phyloP scores from a whole-genome alignment of 768 basidiomycete genomes.

The Agrocybe chaxingu region DNA sequence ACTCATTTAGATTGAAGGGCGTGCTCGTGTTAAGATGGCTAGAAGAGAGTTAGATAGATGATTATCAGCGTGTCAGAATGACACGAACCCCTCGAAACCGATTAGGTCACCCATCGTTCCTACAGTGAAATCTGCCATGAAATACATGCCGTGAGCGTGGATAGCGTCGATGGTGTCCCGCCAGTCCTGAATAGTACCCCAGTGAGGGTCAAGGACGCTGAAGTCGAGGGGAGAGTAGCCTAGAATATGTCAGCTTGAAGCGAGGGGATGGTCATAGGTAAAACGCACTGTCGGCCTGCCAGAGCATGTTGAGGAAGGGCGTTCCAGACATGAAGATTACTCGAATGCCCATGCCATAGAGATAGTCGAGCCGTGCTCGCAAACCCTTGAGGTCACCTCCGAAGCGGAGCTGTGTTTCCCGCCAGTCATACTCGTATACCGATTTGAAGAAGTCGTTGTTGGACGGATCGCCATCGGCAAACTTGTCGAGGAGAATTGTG shows the following conservation, averaged over 20 bases:
- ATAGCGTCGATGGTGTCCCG: constrained; percentile 67
- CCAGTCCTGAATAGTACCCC: constrained; percentile 86
- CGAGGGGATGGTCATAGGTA: neutral
- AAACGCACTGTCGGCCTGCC: constrained; percentile 90
- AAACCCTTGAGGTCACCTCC: constrained; percentile 89
- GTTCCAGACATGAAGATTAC: constrained; percentile 92
- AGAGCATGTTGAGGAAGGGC: constrained; percentile 92
- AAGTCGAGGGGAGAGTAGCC: constrained; percentile 95
- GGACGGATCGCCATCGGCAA: constrained; percentile 86
- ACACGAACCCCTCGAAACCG: constrained; percentile 70
- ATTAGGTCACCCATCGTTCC: constrained; percentile 89
- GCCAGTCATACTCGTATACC: constrained; percentile 78
- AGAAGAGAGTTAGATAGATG: constrained; percentile 9
- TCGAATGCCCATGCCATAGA: constrained; percentile 83
- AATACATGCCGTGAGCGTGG: constrained; percentile 82
- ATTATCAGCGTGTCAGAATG: constrained; percentile 8
- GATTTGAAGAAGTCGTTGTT: constrained; percentile 90
- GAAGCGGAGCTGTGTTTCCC: constrained; percentile 85
- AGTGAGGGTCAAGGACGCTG: constrained; percentile 87
- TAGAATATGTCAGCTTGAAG: constrained; percentile 25
- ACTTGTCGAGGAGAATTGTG: constrained; percentile 87
- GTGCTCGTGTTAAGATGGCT: constrained; percentile 79
- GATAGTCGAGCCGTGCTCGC: constrained; percentile 73
- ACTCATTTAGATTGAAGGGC: constrained; percentile 75
- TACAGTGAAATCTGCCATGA: constrained; percentile 92